These are phyloP conservation scores for Boletellus sp. DNA, from an alignment of 768 basidiomycete genomes.

Conservation along the genomic window DNA sequence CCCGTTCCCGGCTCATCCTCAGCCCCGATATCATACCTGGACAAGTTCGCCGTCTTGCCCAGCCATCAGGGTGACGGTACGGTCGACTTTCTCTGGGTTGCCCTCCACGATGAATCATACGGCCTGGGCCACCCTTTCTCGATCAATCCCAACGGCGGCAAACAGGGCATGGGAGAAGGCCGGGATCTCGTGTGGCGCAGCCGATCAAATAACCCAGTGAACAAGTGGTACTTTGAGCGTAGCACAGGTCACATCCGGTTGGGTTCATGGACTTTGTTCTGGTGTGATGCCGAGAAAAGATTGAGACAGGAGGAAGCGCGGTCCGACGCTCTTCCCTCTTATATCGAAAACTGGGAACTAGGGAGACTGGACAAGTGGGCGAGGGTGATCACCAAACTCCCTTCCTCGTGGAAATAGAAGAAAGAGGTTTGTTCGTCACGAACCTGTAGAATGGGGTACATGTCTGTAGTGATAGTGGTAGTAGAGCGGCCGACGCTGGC, in stretches of 20 bases:
- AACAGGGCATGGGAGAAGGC: conserved; percentile 85
- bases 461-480: background rate
- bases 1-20: conserved; percentile 30
- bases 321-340: conserved; percentile 61
- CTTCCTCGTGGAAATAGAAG: conserved; percentile 70
- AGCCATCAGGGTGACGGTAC: conserved; percentile 96
- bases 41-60: conserved; percentile 97
- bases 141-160: conserved; percentile 92
- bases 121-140: conserved; percentile 92
- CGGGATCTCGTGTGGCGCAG: conserved; percentile 95
- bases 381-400: conserved; percentile 62
- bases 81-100: conserved; percentile 99
- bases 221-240: conserved; percentile 99
- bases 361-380: conserved; percentile 71
- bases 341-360: conserved; percentile 72
- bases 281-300: conserved; percentile 95
- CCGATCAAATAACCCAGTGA: conserved; percentile 89
- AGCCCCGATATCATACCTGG: conserved; percentile 79
- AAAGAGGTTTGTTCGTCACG: background rate
- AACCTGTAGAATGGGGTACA: background rate
- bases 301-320: conserved; percentile 67
- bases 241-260: conserved; percentile 85
- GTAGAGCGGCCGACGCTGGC: no score
- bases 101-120: conserved; percentile 96
- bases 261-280: conserved; percentile 91